Percentiles rank a stretch among this genome's conserved stretches.
These are phyloP conservation scores for Cercospora canescens DNA, from an alignment of 2,329 filamentous ascomycete species.

Conservation along the genomic window DNA sequence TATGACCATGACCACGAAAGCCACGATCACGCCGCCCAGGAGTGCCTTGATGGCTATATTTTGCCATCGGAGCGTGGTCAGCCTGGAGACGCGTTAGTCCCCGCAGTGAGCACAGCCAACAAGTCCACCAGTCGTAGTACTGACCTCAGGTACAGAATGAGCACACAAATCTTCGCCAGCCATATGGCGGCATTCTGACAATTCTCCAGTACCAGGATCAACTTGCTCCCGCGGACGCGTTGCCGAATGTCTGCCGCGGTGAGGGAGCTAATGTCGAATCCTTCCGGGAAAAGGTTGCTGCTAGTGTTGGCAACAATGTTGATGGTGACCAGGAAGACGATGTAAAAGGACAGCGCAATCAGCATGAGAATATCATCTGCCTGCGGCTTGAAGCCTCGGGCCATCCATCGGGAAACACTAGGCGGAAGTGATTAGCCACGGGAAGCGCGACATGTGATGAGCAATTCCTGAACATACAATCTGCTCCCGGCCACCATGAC, in stretches of 20 bases:
- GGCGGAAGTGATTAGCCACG: not conserved
- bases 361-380: constrained; percentile 61
- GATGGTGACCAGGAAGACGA: constrained; percentile 50
- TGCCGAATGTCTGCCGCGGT: constrained; percentile 29
- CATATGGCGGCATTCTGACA: constrained; percentile 40
- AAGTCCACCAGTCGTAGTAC: not conserved
- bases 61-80: constrained; percentile 39
- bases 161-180: constrained; percentile 40
- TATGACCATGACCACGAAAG: constrained; percentile 42
- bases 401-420: constrained; percentile 46
- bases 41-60: constrained; percentile 38
- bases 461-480: constrained; percentile 38
- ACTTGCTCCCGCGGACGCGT: constrained; percentile 38
- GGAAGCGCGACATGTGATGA: not conserved
- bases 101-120: not conserved
- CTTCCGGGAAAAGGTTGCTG: constrained; percentile 47
- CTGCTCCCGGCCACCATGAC: constrained; percentile 42
- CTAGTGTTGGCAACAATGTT: constrained; percentile 44
- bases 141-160: constrained; percentile 39
- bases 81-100: constrained; percentile 15
- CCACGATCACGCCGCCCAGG: constrained; percentile 36
- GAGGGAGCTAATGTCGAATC: constrained; percentile 46
- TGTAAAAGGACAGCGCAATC: constrained; percentile 51
- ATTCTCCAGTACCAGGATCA: constrained; percentile 42
- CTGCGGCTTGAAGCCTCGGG: constrained; percentile 52